A percentile compares a stretch with the other conserved stretches of the same genome.
Evolutionary conservation across 1,284 basidiomycete genomes (phyloP).

Genomic region (Gymnopus androsaceus): DNA sequence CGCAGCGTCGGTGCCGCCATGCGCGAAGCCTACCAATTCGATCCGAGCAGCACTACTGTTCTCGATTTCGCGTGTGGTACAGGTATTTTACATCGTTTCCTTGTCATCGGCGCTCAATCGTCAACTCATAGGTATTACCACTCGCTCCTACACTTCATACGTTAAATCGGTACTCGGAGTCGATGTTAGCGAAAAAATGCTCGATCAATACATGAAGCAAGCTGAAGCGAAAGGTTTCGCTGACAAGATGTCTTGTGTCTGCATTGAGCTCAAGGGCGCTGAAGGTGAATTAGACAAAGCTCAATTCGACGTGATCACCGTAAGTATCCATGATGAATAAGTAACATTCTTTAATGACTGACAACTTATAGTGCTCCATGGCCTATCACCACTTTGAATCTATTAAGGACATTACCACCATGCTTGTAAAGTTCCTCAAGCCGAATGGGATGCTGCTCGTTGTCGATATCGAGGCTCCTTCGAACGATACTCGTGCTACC

Average conservation of each 20-base stretch:
- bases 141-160: conserved; percentile 53
- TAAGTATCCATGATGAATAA: too few species aligned
- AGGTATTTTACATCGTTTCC: too few species aligned
- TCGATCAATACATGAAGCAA: conserved; percentile 59
- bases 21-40: conserved; percentile 48
- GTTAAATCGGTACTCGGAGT: conserved; percentile 64
- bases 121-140: conserved; percentile 57
- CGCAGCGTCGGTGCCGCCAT: conserved; percentile 44
- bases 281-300: conserved; percentile 49
- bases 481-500: too few species aligned
- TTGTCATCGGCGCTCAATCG: too few species aligned
- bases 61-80: conserved; percentile 75
- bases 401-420: conserved; percentile 49
- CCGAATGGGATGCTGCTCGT: conserved; percentile 63
- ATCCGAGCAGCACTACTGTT: conserved; percentile 52
- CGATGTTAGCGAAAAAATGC: conserved; percentile 66
- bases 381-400: conserved; percentile 69
- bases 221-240: conserved; percentile 57
- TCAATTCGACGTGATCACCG: conserved; percentile 64
- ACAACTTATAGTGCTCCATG: conserved; percentile 67
- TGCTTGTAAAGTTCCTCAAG: conserved; percentile 56
- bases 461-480: conserved; percentile 38
- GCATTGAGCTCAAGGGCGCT: conserved; percentile 47
- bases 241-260: conserved; percentile 61
- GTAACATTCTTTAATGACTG: too few species aligned